A percentile compares a stretch with the other conserved stretches of the same genome.
phyloP scores from a whole-genome alignment of 768 basidiomycete species.

The Pleurotus cornucopiae region DNA sequence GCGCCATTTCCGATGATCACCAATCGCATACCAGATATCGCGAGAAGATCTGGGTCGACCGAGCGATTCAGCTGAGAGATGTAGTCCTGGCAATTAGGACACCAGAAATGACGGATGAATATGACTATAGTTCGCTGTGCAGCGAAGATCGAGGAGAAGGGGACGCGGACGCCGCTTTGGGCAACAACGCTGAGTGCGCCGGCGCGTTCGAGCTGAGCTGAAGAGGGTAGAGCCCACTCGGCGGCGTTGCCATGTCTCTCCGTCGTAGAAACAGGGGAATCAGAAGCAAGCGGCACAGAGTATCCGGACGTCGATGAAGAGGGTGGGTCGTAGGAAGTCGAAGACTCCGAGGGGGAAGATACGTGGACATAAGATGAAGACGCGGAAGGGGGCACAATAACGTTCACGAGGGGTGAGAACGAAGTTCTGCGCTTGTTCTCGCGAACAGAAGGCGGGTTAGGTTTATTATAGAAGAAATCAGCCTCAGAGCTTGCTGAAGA shows the following conservation, averaged over 20 bases:
- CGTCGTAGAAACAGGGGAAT: not conserved
- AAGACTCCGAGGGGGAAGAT: slow-evolving; percentile 1
- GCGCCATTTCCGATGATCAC: slow-evolving; percentile 81
- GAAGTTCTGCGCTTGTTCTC: slow-evolving; percentile 1
- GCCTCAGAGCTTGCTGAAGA: slow-evolving; percentile 5
- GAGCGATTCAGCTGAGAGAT: slow-evolving; percentile 57
- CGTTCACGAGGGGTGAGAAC: not conserved
- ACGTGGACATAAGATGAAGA: slow-evolving; percentile 5
- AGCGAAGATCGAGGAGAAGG: slow-evolving; percentile 66
- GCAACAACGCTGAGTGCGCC: slow-evolving; percentile 60
- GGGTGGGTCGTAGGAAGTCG: slow-evolving; percentile 1
- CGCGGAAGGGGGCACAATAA: not conserved
- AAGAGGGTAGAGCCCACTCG: slow-evolving; percentile 49
- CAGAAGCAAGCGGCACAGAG: not conserved
- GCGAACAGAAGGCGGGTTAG: not conserved
- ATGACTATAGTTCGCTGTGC: slow-evolving; percentile 59
- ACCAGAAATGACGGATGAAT: slow-evolving; percentile 91
- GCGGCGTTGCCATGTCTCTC: slow-evolving; percentile 8
- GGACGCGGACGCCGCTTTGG: slow-evolving; percentile 60
- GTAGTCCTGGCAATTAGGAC: slow-evolving; percentile 85
- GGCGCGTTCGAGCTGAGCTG: slow-evolving; percentile 55
- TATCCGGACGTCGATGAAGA: slow-evolving; percentile 5
- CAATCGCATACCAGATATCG: slow-evolving; percentile 38
- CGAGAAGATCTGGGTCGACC: slow-evolving; percentile 39
- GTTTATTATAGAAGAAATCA: not conserved